Conservation (phyloP, 2,329 filamentous ascomycete species). For the Colletotrichum scovillei region DNA sequence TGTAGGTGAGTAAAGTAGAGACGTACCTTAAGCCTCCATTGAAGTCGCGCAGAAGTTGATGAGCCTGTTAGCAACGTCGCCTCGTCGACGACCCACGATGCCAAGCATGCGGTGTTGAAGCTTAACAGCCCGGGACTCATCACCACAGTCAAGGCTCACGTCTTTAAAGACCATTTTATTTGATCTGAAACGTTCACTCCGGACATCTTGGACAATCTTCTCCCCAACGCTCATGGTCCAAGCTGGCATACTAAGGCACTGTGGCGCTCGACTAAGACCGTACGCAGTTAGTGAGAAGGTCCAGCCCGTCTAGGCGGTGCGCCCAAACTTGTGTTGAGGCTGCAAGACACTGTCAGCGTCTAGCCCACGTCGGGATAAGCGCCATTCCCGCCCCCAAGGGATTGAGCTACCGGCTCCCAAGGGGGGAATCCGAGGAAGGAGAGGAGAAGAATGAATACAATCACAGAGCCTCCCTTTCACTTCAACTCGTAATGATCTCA, state of each 20-base stretch:
- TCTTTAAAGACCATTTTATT: neutral
- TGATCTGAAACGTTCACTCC: neutral
- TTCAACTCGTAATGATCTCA: neutral
- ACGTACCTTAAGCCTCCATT: no score
- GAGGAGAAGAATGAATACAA: neutral
- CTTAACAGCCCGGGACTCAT: neutral
- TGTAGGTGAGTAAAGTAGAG: no score
- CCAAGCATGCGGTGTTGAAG: neutral
- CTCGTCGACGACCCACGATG: neutral
- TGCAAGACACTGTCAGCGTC: conserved; percentile 1
- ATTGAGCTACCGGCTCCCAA: neutral
- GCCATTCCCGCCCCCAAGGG: neutral
- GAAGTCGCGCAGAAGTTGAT: neutral
- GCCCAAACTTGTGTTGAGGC: neutral
- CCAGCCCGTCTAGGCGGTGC: neutral
- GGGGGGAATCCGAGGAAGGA: neutral
- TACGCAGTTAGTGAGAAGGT: neutral
- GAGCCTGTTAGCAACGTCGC: neutral
- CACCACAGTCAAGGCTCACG: neutral
- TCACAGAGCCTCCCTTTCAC: conserved; percentile 15
- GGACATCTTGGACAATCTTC: neutral
- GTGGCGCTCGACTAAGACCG: neutral
- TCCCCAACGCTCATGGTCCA: neutral
- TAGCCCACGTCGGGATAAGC: conserved; percentile 6
- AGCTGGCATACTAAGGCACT: neutral